A percentile compares a stretch with the other conserved stretches of the same genome.
These are phyloP conservation scores for Pseudonitzschia multiseries DNA, from an alignment of 108 stramenopile genomes.

Conservation along the genomic window DNA sequence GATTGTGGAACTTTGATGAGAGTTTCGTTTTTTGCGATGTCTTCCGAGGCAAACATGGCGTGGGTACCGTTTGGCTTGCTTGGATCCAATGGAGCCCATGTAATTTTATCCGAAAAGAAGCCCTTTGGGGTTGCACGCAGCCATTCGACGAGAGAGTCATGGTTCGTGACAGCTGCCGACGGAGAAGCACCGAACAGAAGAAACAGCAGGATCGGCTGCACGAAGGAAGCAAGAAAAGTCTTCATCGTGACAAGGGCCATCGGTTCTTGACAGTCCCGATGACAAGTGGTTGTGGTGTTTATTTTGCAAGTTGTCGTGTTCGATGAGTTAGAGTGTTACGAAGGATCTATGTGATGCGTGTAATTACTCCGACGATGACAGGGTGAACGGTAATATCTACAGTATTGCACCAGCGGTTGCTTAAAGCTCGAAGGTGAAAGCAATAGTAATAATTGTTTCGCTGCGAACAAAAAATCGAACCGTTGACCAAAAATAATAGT, in stretches of 20 bases:
- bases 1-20: conserved; percentile 39
- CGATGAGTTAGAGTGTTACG: too few relatives aligned
- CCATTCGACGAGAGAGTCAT: conserved; percentile 6
- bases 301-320: too few relatives aligned
- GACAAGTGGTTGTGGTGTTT: too few relatives aligned
- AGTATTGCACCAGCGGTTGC: too few relatives aligned
- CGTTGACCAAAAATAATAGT: too few relatives aligned
- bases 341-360: too few relatives aligned
- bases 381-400: too few relatives aligned
- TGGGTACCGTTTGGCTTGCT: conserved; percentile 11
- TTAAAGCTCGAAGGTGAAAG: too few relatives aligned
- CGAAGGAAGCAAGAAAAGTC: background rate
- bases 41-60: conserved; percentile 40
- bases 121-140: conserved; percentile 13
- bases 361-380: too few relatives aligned
- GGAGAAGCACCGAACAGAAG: background rate
- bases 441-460: too few relatives aligned
- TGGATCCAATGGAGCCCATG: background rate
- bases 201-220: conserved; percentile 9
- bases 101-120: conserved; percentile 18
- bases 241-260: conserved; percentile 11
- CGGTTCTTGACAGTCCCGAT: background rate
- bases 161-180: background rate
- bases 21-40: conserved; percentile 28
- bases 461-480: too few relatives aligned